Percentiles rank a stretch among this genome's conserved stretches.
Conservation (phyloP, 345 rosid species). For the Melaleuca quinquenervia region DNA sequence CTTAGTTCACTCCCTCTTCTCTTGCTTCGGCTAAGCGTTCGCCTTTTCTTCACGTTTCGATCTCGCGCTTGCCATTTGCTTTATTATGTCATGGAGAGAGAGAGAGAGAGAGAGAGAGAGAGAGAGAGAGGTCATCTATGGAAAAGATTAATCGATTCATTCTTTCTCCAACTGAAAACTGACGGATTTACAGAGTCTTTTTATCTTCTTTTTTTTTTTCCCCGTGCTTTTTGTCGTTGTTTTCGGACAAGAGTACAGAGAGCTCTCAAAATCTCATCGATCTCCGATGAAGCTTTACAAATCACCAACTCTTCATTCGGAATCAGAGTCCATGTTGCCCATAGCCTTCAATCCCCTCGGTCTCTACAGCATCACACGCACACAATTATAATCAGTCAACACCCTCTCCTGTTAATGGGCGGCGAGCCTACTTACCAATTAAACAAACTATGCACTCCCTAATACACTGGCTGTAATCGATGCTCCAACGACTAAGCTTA, state of each 20-base stretch:
- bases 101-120: background rate
- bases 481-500: no score
- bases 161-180: background rate
- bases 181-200: background rate
- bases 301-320: slow-evolving; percentile 14
- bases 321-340: slow-evolving; percentile 44
- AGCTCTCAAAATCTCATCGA: background rate
- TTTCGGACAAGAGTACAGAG: background rate
- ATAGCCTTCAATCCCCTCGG: slow-evolving; percentile 52
- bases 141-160: background rate
- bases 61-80: background rate
- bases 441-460: background rate
- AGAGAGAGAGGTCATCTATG: background rate
- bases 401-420: background rate
- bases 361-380: slow-evolving; percentile 19
- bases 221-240: background rate
- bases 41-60: background rate
- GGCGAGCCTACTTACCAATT: background rate
- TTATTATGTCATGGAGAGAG: background rate
- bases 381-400: background rate
- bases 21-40: background rate
- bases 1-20: background rate
- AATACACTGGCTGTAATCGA: background rate
- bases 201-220: background rate
- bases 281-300: background rate